Base-by-base conservation (phyloP, 441 rosid species). In the Aleurites moluccanus region DNA sequence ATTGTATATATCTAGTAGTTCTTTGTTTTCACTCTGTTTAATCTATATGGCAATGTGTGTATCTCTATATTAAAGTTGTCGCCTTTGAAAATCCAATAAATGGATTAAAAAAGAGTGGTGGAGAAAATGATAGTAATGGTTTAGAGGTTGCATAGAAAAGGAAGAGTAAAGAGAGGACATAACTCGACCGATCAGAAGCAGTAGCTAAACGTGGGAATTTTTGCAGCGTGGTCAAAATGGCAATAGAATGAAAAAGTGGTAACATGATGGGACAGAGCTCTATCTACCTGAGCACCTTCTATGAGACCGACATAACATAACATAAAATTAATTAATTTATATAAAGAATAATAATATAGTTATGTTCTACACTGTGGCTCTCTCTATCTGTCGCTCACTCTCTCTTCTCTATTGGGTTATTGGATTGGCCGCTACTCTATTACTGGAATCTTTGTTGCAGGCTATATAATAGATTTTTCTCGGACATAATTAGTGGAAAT, bases 231-330 rank as follows among this genome's bases (percentile, higher is more conserved):
- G 74, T 74, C 77, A 76, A 77, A 64, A 15, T 7, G 60, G 28
- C 42, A 23, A 52, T 60, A 47, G 60, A 76, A 44, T 18, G 28
- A 14, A 64, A 73, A 71, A 77, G 10, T 47, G 57, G 74, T 14
- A 18, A 68, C 52, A 18, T 57, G 85, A 84, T 79, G 77, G 77
- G 81, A 83, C 81, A 49, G 70, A 49, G 73, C 83, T 45, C 25
- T 38, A 35, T 35, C 25, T 55, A 27, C 67, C 49, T 45, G 70
- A 63, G 53, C 64, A 70, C 56, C 65, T 33, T 61, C 57, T 5
- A 20, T 70, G 78, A 75, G 62, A 69, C 56, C n/a, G 84, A 83
- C 83, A 45, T 73, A 38, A 70, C 77, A 50, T 44, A 59, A 45
- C 56, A 25, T 15, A 10, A 13, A 11, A 45, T 0, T 45, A 38